Evolutionary conservation across 148 eudicot species (phyloP).

Genomic region (Spergularia marina): DNA sequence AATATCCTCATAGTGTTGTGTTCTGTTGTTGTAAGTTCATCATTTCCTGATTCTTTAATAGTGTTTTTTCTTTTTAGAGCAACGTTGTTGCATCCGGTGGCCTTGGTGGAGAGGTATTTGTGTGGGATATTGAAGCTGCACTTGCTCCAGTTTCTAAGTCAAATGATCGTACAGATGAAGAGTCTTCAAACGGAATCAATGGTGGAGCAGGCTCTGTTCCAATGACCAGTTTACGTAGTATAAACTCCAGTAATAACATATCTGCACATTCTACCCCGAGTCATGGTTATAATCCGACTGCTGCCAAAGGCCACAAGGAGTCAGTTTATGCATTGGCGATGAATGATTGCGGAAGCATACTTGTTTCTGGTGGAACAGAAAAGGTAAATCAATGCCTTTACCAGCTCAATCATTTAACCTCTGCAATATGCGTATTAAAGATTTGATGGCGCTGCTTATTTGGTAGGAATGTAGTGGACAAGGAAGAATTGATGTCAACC

Average conservation of each 20-base stretch:
- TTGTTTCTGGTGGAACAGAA: conserved; percentile 99
- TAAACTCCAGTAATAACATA: conserved; percentile 71
- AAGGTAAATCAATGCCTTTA: conserved; percentile 51
- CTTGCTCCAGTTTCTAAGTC: conserved; percentile 67
- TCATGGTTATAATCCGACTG: conserved; percentile 70
- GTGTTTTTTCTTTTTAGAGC: conserved; percentile 51
- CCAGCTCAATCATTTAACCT: conserved; percentile 5
- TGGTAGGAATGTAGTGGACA: not conserved
- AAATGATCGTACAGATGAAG: conserved; percentile 62
- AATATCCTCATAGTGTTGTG: conserved; percentile 9
- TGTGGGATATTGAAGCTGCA: conserved; percentile 98
- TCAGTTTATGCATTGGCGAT: conserved; percentile 95
- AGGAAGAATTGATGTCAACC: not conserved
- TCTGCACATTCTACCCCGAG: conserved; percentile 58
- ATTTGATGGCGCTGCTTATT: not conserved
- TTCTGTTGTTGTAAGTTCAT: conserved; percentile 1
- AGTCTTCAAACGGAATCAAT: conserved; percentile 55
- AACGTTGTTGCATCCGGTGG: conserved; percentile 91
- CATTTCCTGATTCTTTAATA: conserved; percentile 26
- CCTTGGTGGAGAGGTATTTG: conserved; percentile 97
- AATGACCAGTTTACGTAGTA: conserved; percentile 59
- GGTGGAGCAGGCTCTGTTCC: conserved; percentile 52
- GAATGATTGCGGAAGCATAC: conserved; percentile 82
- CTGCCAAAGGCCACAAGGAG: conserved; percentile 98
- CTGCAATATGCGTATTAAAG: not conserved